Evolutionary conservation across 2,329 filamentous ascomycete genomes (phyloP), one percentile per base, ranked within the genome.

Genomic region (Penicillium sp.): DNA sequence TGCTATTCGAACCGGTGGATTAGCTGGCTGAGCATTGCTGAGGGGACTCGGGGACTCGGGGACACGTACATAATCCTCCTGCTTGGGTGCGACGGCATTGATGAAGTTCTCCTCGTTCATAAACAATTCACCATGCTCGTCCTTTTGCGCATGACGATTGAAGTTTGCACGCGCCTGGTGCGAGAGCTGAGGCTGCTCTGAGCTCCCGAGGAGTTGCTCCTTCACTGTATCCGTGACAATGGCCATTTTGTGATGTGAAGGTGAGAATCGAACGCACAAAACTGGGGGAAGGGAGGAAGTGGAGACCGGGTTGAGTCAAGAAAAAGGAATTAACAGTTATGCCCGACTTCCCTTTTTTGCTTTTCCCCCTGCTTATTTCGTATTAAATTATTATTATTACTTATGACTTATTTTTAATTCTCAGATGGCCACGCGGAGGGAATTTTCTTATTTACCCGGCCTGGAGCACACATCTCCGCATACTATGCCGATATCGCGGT

Each of bases 81-180:
- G 81, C 45, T 83, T 82, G 5, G 94, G 94, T 64, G 91, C 92
- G 77, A 99, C 86, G 27, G 93, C 93, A 68, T 92, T 82, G 66
- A 97, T 85, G 73, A 99, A 99, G 72, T 95, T 85, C n/a, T 92
- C 85, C 58, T 88, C 84, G 43, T 83, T 86, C 84, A 99, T 89
- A 70, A 83, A 91, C 53, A 86, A 79, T 67, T 97, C 90, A 54
- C 89, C 92, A 9, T 85, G 81, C 56, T 87, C 79, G 68, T 96
- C 90, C 72, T 88, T 88, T 68, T 83, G 77, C 39, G 94, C 90
- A 79, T 92, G 81, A 69, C 83, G 83, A 65, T 86, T 76, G 75
- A 97, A 99, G 58, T 86, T 86, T 54, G 85, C 80, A 75, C 87
- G 89, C 60, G 88, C 87, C 73, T 92, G 87, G 57, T 84, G 81